Evolutionary conservation across 2,329 filamentous ascomycete genomes (phyloP), one percentile per base, ranked within the genome.

Genomic region (Ophiostoma populinum): DNA sequence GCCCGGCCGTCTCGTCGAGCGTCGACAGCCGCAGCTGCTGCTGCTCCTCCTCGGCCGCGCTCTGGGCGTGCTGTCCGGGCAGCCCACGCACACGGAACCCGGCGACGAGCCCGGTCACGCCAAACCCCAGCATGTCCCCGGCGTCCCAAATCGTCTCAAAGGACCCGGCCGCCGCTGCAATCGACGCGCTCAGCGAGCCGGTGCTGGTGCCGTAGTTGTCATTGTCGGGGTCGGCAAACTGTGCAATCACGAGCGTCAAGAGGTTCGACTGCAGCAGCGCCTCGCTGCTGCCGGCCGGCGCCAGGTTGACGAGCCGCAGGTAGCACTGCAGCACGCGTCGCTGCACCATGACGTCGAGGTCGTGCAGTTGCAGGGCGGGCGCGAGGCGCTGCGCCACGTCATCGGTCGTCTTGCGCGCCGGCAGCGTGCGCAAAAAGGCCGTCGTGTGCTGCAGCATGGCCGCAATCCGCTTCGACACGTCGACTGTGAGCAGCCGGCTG

Each of bases 121-220:
- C 90, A 53, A 93, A 95, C 1, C 86, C 87, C 46, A 77, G 86
- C 49, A 95, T 95, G 52, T 98, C 90, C 7, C 76, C 80, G 6
- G 93, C 71, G 42, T 95, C 87, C 90, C 90, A 98, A 25, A 98
- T 72, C 1, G 75, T 86, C 47, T 98, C 90, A 48, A 95, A 94
- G 3, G 75, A 80, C 6, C 81, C 83, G 1, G 85, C 81, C 12
- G 86, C 81, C 45, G 78, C 90, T 13, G 87, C 87, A 48, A 98
- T 94, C 0, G 86, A 83, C 11, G 82, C 80, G 48, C 87, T 92
- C 32, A 95, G 54, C 2, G 85, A 87, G 9, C 30, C 30, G 13
- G 19, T 32, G 30, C 30, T 20, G n/a, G n/a, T n/a, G 47, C 74
- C 87, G 12, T 81, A 76, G 0, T 75, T 74, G 50, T 92, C 92